Evolutionary conservation across 78 protist species (phyloP).

Genomic region (Ministeria vibrans): DNA sequence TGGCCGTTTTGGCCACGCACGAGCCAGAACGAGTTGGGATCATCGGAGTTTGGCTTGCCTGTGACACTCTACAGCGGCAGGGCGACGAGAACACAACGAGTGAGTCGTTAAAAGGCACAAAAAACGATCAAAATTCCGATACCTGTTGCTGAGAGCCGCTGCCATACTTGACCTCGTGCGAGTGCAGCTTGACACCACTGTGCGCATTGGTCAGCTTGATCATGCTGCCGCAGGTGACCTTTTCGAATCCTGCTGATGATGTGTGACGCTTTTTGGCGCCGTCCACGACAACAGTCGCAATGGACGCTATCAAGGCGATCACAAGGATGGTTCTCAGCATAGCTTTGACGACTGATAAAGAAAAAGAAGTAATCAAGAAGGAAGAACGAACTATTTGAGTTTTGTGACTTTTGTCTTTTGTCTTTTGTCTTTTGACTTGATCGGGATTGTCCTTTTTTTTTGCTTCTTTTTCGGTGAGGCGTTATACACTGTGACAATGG

Average conservation of each 20-base stretch:
- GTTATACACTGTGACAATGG: too few relatives aligned
- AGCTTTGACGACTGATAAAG: too few relatives aligned
- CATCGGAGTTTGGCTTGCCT: not conserved
- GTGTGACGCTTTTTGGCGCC: too few relatives aligned
- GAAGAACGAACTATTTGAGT: too few relatives aligned
- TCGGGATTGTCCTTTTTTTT: too few relatives aligned
- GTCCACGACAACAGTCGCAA: too few relatives aligned
- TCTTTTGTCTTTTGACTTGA: too few relatives aligned
- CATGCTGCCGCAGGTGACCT: slow-evolving; percentile 49
- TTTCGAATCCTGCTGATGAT: slow-evolving; percentile 24
- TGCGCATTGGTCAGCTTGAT: slow-evolving; percentile 33
- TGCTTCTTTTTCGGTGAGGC: too few relatives aligned
- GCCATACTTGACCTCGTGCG: slow-evolving; percentile 54
- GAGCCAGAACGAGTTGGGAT: slow-evolving; percentile 20
- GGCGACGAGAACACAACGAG: not conserved
- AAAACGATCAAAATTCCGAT: not conserved
- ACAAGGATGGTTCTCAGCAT: too few relatives aligned
- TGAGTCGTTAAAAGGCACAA: not conserved
- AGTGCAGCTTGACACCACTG: slow-evolving; percentile 30
- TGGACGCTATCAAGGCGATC: too few relatives aligned
- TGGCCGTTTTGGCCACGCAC: slow-evolving; percentile 12
- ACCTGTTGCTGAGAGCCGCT: slow-evolving; percentile 48
- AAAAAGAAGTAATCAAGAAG: too few relatives aligned
- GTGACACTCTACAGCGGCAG: not conserved
- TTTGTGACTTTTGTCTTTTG: too few relatives aligned